Base-by-base conservation (phyloP, 495 filamentous ascomycete species). In the Umbilicaria muhlenbergii region DNA sequence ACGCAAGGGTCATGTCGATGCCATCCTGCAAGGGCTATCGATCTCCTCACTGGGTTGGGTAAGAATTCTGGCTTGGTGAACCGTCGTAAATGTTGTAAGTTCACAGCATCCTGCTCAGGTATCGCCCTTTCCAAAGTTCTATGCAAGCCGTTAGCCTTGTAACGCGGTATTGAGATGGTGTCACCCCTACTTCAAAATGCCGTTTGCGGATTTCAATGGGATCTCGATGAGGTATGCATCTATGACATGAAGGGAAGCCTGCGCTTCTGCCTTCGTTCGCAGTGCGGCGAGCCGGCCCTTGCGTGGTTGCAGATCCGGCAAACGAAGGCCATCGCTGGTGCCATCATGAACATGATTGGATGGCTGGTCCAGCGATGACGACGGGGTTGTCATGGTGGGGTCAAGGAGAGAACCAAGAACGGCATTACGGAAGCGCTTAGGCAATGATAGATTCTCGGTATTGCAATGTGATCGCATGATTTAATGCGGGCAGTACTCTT, bases 51-150 rank as follows among this genome's bases (percentile, higher is more conserved):
- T 3, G 24, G 24, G 3, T 28, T 6, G 1, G 86, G 83, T 5
- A 95, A 66, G 49, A 76, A 77, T 33, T 70, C 68, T 21, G 67
- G 73, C 56, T 85, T 89, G 36, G 77, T 78, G 45, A 91, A 83
- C 40, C 86, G 76, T 36, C 86, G 78, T 15, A 96, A 72, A 58
- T 98, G 91, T 54, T 74, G 70, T 31, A 86, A 64, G 47, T 79
- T 72, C 42, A 73, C 68, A 51, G 67, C 65, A n/a, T 67, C 60
- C 51, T 75, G 63, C 52, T 71, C 70, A 31, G 72, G 73, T 37
- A 77, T 64, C 39, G 59, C 50, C 12, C 53, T 37, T 43, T 72
- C 66, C 28, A 72, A 55, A 28, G 51, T 58, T 52, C 67, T 71
- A 13, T 32, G 19, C 0, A 18, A 18, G 14, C 14, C 19, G 15